phyloP scores from a whole-genome alignment of 441 rosid species.

The Brassica hybrid region DNA sequence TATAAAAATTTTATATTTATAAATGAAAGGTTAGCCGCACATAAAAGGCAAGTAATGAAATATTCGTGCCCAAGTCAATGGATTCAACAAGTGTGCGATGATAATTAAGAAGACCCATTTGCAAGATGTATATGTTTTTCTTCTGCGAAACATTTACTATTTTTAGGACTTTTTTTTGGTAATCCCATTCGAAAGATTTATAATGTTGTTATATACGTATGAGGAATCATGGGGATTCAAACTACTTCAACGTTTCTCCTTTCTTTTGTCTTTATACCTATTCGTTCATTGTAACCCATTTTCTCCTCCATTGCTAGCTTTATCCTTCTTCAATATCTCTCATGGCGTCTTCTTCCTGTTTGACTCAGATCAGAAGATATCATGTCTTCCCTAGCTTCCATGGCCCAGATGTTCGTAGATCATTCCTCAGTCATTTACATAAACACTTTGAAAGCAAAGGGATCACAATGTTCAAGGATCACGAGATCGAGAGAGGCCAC shows the following conservation, averaged over 20 bases:
- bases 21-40: too few relatives aligned
- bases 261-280: constrained; percentile 13
- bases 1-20: too few relatives aligned
- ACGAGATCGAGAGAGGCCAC: constrained; percentile 19
- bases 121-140: neutral
- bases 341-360: constrained; percentile 14
- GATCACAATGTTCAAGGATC: constrained; percentile 6
- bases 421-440: constrained; percentile 17
- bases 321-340: neutral
- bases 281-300: neutral
- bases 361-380: neutral
- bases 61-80: neutral
- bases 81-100: neutral
- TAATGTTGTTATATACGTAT: neutral
- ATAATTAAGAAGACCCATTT: constrained; percentile 8
- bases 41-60: too few relatives aligned
- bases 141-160: neutral
- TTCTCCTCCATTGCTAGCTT: constrained; percentile 1
- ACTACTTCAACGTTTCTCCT: neutral
- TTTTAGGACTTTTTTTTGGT: neutral
- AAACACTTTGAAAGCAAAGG: constrained; percentile 3
- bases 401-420: neutral
- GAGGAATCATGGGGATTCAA: neutral
- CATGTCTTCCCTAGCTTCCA: constrained; percentile 25
- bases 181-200: neutral